Evolutionary conservation across 2,329 filamentous ascomycete species (phyloP), one percentile per base, ranked within the genome.

Genomic region (Kalaharituber pfeilii): DNA sequence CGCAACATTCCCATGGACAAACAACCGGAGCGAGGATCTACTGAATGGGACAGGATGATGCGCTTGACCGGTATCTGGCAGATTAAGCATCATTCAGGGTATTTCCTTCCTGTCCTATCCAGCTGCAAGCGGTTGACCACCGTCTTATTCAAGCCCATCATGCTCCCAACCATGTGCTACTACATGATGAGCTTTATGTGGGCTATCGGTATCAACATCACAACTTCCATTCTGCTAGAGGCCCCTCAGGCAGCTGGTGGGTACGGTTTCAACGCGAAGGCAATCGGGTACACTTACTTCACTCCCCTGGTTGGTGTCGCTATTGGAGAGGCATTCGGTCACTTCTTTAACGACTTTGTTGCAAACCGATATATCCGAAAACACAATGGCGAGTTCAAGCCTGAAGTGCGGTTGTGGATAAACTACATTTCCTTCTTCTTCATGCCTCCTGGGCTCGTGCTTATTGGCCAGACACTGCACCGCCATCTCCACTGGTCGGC

Each of bases 81-180:
- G 53, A 63, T 66, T 28, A 61, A 65, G 53, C 55, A 66, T 52
- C 66, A 67, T 51, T 57, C 53, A 1, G 61, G 61, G 15, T 64
- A 66, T 55, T 65, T 66, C 58, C 59, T 63, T 56, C 60, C 61
- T 1, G 49, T 59, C 15, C 42, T 49, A 50, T 53, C 57, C 18
- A 61, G 59, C 30, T 64, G 59, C 53, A 53, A 49, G 13, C 59
- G 62, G 29, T 54, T 67, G 7, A 42, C 55, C 24, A 51, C 57
- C 15, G 56, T 62, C 29, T 45, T 59, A 25, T 58, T 56, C 56
- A 53, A 59, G 50, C 53, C 58, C 4, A 56, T 53, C 28, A 53
- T 63, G 42, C 39, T 59, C 51, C 57, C 56, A 49, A 57, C 55
- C 44, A 56, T 61, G 53, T 24, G 59, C 22, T 62, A 59, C 53